Evolutionary conservation across 805 yeast species (phyloP).

Genomic region (Sporopachydermia quercuum): DNA sequence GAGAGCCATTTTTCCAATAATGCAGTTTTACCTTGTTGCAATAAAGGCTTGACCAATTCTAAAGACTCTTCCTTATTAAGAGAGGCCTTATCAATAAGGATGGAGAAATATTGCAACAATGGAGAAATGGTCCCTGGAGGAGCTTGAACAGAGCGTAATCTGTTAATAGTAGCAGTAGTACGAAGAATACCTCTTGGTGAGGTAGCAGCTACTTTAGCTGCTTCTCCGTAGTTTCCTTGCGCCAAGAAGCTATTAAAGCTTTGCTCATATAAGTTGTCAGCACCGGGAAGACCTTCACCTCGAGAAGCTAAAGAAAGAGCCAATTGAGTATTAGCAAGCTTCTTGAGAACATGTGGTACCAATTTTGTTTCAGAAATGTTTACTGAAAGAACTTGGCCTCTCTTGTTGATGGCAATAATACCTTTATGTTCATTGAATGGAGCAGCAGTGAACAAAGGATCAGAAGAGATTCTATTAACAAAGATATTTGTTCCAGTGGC

Average conservation of each 20-base stretch:
- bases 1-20: constrained; percentile 91
- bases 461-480: constrained; percentile 92
- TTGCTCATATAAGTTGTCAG: constrained; percentile 79
- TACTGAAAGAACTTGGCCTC: constrained; percentile 90
- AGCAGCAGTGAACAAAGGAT: constrained; percentile 85
- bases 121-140: constrained; percentile 94
- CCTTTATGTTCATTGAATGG: constrained; percentile 62
- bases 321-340: constrained; percentile 70
- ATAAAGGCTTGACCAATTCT: constrained; percentile 88
- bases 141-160: constrained; percentile 79
- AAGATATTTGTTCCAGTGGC: constrained; percentile 87
- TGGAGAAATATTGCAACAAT: constrained; percentile 80
- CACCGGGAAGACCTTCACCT: constrained; percentile 88
- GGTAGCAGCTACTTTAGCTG: constrained; percentile 95
- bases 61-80: constrained; percentile 86
- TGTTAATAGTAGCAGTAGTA: constrained; percentile 87
- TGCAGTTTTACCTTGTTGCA: constrained; percentile 89
- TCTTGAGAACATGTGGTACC: constrained; percentile 78
- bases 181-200: constrained; percentile 69
- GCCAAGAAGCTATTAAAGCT: constrained; percentile 79
- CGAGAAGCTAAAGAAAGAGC: constrained; percentile 85
- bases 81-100: constrained; percentile 81
- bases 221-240: constrained; percentile 78
- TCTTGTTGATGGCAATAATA: constrained; percentile 82
- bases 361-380: constrained; percentile 74